Percentiles rank a stretch among this genome's conserved stretches.
Evolutionary conservation across 805 yeast species (phyloP).

Genomic region (Ogataea saltuana): DNA sequence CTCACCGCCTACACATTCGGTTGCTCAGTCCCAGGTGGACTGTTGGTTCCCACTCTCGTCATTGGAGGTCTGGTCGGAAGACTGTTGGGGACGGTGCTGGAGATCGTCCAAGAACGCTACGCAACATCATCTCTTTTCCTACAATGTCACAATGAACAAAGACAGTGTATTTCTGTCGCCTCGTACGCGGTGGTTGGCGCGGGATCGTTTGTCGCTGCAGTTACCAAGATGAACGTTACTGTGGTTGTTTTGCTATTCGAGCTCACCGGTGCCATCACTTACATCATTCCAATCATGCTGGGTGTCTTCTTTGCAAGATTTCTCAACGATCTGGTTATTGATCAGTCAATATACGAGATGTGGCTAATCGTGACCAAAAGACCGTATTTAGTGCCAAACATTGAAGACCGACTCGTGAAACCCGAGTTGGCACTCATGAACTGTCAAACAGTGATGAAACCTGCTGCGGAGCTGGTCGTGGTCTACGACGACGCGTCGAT

Average conservation of each 20-base stretch:
- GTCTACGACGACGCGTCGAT: slow-evolving; percentile 36
- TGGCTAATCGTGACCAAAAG: slow-evolving; percentile 46
- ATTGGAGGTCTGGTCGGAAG: slow-evolving; percentile 65
- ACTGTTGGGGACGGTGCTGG: slow-evolving; percentile 52
- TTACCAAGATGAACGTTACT: slow-evolving; percentile 76
- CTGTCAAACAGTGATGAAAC: slow-evolving; percentile 40
- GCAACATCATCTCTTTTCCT: slow-evolving; percentile 39
- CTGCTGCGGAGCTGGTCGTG: slow-evolving; percentile 30
- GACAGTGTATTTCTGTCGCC: slow-evolving; percentile 72
- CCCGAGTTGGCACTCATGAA: slow-evolving; percentile 41
- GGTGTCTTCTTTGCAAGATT: slow-evolving; percentile 76
- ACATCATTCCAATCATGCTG: slow-evolving; percentile 82
- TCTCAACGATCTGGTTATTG: slow-evolving; percentile 62
- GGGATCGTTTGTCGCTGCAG: slow-evolving; percentile 78
- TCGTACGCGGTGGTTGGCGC: slow-evolving; percentile 90
- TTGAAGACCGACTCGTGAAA: slow-evolving; percentile 33
- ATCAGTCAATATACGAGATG: slow-evolving; percentile 64
- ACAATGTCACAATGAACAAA: slow-evolving; percentile 41
- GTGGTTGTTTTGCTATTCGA: slow-evolving; percentile 82
- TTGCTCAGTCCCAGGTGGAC: slow-evolving; percentile 65
- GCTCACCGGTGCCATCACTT: slow-evolving; percentile 81
- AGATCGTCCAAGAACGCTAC: slow-evolving; percentile 44
- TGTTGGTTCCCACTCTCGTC: slow-evolving; percentile 61
- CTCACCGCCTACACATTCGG: slow-evolving; percentile 74
- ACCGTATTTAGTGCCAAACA: slow-evolving; percentile 44